These are phyloP conservation scores for Erysiphe neolycopersici DNA, from an alignment of 2,329 filamentous ascomycete species.

Conservation along the genomic window DNA sequence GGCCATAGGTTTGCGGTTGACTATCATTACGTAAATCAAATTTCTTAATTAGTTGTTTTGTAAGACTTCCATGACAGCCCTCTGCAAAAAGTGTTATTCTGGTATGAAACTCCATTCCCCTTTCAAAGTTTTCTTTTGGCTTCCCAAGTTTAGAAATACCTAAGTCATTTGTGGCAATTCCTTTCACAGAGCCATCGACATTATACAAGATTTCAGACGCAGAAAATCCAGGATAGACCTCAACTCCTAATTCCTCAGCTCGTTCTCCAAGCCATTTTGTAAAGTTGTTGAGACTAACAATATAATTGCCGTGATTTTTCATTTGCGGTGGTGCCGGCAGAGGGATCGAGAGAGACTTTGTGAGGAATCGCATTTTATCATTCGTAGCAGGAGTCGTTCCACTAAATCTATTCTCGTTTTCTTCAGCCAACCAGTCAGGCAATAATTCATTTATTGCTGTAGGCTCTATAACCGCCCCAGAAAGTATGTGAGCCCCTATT, in stretches of 20 bases:
- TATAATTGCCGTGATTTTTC: conserved; percentile 96
- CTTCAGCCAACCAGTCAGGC: conserved; percentile 75
- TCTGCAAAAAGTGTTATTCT: conserved; percentile 76
- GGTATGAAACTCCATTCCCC: conserved; percentile 96
- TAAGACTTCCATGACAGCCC: conserved; percentile 85
- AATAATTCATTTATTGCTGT: conserved; percentile 69
- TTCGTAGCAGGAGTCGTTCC: conserved; percentile 57
- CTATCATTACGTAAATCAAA: conserved; percentile 74
- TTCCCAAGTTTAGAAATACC: conserved; percentile 60
- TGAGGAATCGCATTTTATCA: conserved; percentile 88
- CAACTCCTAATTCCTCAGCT: conserved; percentile 88
- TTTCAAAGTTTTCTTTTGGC: conserved; percentile 73
- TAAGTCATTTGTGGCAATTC: conserved; percentile 87
- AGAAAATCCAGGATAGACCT: conserved; percentile 89
- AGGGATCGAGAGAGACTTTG: conserved; percentile 49
- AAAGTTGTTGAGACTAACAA: conserved; percentile 83
- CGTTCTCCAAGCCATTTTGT: conserved; percentile 88
- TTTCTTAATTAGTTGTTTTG: conserved; percentile 84
- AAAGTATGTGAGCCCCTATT: conserved; percentile 81
- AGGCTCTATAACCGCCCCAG: conserved; percentile 84
- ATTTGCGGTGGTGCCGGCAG: conserved; percentile 85
- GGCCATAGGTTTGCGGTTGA: conserved; percentile 81
- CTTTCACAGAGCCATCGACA: conserved; percentile 64
- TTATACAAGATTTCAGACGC: conserved; percentile 80
- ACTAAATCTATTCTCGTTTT: conserved; percentile 70